Evolutionary conservation across 805 yeast species (phyloP).

Genomic region (Torulaspora franciscae): DNA sequence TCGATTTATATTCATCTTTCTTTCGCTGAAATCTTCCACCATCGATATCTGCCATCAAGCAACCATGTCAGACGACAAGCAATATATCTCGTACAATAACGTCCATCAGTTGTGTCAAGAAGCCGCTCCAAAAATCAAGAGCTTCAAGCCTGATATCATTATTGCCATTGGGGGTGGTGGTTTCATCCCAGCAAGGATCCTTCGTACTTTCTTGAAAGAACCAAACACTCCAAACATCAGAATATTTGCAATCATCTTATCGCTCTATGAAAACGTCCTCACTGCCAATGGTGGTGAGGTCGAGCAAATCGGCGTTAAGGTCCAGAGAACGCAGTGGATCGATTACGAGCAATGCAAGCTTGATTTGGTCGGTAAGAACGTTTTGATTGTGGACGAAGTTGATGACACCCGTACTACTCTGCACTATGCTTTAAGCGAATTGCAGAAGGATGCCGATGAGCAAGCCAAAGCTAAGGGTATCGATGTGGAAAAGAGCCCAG

Average conservation of each 20-base stretch:
- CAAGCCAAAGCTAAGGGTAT: constrained; percentile 54
- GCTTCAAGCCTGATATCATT: constrained; percentile 79
- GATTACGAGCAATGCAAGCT: constrained; percentile 59
- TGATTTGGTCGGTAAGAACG: constrained; percentile 62
- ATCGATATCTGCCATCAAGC: not conserved
- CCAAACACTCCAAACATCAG: constrained; percentile 85
- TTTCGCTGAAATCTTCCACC: not conserved
- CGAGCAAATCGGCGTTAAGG: constrained; percentile 60
- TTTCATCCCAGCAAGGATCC: constrained; percentile 93
- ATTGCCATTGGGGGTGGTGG: constrained; percentile 99
- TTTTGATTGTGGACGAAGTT: constrained; percentile 75
- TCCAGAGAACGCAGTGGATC: constrained; percentile 78
- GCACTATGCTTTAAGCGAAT: constrained; percentile 71
- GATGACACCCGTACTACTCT: constrained; percentile 83
- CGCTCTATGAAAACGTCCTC: constrained; percentile 79
- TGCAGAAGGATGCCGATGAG: constrained; percentile 62
- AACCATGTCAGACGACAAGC: constrained; percentile 41
- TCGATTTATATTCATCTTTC: not conserved
- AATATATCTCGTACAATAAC: constrained; percentile 76
- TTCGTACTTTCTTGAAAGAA: constrained; percentile 85
- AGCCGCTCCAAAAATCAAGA: constrained; percentile 55
- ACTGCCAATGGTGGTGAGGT: constrained; percentile 51
- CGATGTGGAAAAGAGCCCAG: constrained; percentile 39
- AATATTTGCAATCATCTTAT: constrained; percentile 90
- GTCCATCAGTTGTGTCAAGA: constrained; percentile 70